These are phyloP conservation scores for Yamadazyma trypodendri DNA, from an alignment of 1,139 yeast genomes.

Conservation along the genomic window DNA sequence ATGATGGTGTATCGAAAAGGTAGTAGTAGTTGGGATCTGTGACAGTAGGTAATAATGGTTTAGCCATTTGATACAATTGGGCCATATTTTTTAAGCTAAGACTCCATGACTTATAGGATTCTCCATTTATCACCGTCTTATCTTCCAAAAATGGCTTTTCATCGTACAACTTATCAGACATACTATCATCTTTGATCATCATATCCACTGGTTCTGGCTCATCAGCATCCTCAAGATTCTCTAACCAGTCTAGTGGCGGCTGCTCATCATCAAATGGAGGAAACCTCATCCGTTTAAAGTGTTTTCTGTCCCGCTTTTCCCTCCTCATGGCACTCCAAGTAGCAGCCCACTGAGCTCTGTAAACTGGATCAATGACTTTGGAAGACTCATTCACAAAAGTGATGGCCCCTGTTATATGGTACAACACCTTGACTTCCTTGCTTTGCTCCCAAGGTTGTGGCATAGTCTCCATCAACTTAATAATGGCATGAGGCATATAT, in stretches of 20 bases:
- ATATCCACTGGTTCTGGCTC: constrained; percentile 68
- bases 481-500: constrained; percentile 92
- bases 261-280: constrained; percentile 99
- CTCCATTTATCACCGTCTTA: constrained; percentile 59
- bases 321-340: constrained; percentile 91
- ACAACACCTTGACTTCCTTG: constrained; percentile 82
- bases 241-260: constrained; percentile 83
- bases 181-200: constrained; percentile 60
- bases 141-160: constrained; percentile 70
- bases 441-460: constrained; percentile 98
- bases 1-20: constrained; percentile 72
- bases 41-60: constrained; percentile 63
- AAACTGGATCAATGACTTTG: constrained; percentile 87
- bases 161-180: constrained; percentile 80
- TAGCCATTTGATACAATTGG: constrained; percentile 61
- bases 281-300: constrained; percentile 86
- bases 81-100: constrained; percentile 63
- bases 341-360: constrained; percentile 93
- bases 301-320: constrained; percentile 87
- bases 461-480: constrained; percentile 90
- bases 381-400: constrained; percentile 94
- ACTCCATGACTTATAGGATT: constrained; percentile 73
- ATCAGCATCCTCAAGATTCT: constrained; percentile 70
- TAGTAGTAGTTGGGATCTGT: constrained; percentile 60
- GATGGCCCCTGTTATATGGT: constrained; percentile 91